A percentile compares a stretch with the other conserved stretches of the same genome.
These are phyloP conservation scores for Colletotrichum chrysophilum DNA, from an alignment of 2,329 filamentous ascomycete genomes.

Conservation along the genomic window DNA sequence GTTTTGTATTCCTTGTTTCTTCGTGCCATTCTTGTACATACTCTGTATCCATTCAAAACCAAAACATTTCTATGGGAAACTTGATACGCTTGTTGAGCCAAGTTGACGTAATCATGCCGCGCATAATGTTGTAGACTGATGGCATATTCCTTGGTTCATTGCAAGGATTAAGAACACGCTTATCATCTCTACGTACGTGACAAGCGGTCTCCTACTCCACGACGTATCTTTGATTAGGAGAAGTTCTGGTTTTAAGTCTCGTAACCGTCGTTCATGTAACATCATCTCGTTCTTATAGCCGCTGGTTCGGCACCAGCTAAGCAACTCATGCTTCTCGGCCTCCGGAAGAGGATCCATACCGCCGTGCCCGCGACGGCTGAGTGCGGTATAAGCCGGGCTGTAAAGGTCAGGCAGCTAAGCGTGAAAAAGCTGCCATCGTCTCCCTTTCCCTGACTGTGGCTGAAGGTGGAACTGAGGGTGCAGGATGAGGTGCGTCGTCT, in stretches of 20 bases:
- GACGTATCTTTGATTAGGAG: too few species aligned
- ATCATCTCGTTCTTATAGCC: too few species aligned
- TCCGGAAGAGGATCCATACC: too few species aligned
- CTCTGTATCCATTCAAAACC: background rate
- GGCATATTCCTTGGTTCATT: too few species aligned
- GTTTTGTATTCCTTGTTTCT: background rate
- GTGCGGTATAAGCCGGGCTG: background rate
- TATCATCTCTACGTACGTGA: too few species aligned
- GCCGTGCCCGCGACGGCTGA: background rate
- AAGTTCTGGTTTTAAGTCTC: too few species aligned
- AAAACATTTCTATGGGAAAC: background rate
- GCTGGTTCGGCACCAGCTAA: too few species aligned
- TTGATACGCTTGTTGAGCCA: background rate
- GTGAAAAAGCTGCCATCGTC: accelerated
- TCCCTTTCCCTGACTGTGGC: background rate
- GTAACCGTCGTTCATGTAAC: too few species aligned
- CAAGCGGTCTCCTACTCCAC: too few species aligned
- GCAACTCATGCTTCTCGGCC: too few species aligned
- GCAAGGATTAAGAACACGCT: too few species aligned
- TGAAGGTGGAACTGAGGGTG: background rate
- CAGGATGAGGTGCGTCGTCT: background rate
- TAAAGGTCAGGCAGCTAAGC: background rate
- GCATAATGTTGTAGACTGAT: background rate
- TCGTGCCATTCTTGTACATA: conserved; percentile 15
- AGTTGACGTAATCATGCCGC: background rate